Evolutionary conservation across 2,329 filamentous ascomycete species (phyloP).

Genomic region (Diaporthe sp.): DNA sequence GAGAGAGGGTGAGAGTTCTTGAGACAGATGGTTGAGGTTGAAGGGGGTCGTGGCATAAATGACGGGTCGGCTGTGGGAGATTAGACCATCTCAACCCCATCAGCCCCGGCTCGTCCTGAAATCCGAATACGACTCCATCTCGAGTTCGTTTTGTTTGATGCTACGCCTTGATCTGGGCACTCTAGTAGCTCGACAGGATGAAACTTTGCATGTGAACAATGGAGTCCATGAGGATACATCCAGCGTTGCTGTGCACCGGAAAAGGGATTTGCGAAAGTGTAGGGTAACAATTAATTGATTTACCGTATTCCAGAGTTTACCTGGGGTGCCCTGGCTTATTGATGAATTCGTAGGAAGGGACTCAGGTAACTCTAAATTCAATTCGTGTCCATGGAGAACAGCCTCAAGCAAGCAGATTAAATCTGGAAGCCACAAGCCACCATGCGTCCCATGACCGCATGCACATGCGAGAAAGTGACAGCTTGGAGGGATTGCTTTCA

Average conservation of each 20-base stretch:
- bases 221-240: not conserved
- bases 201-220: not conserved
- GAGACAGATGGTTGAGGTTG: not conserved
- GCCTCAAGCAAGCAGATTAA: no score
- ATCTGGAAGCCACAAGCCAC: not conserved
- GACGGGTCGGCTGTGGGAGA: not conserved
- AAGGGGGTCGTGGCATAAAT: slow-evolving; percentile 4
- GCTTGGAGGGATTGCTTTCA: no score
- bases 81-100: not conserved
- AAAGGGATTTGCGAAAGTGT: not conserved
- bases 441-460: not conserved
- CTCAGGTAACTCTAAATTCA: no score
- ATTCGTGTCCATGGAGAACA: not conserved
- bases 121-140: slow-evolving; percentile 31
- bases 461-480: not conserved
- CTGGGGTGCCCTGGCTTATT: not conserved
- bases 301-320: not conserved
- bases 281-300: not conserved
- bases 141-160: slow-evolving; percentile 5
- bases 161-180: not conserved
- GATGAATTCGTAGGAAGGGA: not conserved
- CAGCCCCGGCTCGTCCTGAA: not conserved
- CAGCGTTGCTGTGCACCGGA: not conserved
- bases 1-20: not conserved
- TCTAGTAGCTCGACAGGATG: not conserved